Conservation (phyloP, 148 eudicot species). For the Nepenthes gracilis region DNA sequence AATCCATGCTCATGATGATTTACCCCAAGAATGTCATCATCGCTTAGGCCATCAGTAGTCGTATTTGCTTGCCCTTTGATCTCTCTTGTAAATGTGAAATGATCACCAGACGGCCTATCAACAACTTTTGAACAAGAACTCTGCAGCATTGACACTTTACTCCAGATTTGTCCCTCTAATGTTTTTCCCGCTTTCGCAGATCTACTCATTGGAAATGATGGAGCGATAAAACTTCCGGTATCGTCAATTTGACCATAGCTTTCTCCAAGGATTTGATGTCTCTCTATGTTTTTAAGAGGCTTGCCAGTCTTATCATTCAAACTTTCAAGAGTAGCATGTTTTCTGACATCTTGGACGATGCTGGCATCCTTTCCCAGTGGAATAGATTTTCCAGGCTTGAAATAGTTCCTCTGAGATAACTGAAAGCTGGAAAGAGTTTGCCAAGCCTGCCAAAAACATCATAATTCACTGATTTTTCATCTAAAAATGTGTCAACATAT, state of each 20-base stretch:
- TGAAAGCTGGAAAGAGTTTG: conserved; percentile 58
- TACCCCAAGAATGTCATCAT: conserved; percentile 94
- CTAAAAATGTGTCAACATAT: not conserved
- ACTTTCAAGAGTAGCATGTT: conserved; percentile 15
- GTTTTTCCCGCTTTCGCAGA: conserved; percentile 24
- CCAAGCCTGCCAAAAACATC: conserved; percentile 68
- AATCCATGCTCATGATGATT: conserved; percentile 4
- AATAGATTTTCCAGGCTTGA: conserved; percentile 56
- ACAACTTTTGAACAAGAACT: conserved; percentile 16
- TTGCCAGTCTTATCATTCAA: conserved; percentile 16
- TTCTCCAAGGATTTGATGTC: conserved; percentile 21
- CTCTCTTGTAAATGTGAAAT: conserved; percentile 17
- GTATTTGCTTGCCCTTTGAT: conserved; percentile 20
- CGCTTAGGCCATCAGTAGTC: conserved; percentile 24
- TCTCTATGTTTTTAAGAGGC: conserved; percentile 20
- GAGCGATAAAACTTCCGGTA: conserved; percentile 13
- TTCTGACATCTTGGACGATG: conserved; percentile 20
- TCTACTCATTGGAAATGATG: conserved; percentile 10
- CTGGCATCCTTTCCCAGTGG: conserved; percentile 31
- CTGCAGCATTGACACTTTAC: conserved; percentile 10
- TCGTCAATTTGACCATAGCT: conserved; percentile 16
- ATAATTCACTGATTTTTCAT: conserved; percentile 5
- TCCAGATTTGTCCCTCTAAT: conserved; percentile 19
- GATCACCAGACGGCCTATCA: conserved; percentile 20
- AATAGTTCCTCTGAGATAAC: conserved; percentile 44